A percentile compares a stretch with the other conserved stretches of the same genome.
phyloP scores from a whole-genome alignment of 2,329 filamentous ascomycete species.

The Erysiphe pulchra region DNA sequence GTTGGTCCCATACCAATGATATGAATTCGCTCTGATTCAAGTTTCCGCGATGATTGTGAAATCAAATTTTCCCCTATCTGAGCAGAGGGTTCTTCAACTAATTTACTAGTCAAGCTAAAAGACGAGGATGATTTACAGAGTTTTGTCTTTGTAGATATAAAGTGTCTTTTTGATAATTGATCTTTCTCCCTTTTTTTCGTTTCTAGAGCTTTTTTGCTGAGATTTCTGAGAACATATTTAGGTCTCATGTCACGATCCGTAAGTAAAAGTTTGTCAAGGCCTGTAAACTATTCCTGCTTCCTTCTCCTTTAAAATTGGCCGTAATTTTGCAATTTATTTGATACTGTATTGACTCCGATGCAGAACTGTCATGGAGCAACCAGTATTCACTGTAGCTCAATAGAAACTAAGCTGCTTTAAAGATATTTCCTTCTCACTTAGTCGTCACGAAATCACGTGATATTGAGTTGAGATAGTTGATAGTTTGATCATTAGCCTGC shows the following conservation, averaged over 20 bases:
- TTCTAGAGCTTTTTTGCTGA: constrained; percentile 2
- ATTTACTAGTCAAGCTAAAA: no score
- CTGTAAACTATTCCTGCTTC: constrained; percentile 60
- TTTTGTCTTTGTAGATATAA: no score
- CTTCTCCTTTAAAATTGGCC: constrained; percentile 54
- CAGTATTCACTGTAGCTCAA: no score
- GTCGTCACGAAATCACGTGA: no score
- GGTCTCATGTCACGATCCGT: constrained; percentile 37
- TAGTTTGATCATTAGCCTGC: no score
- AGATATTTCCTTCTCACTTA: no score
- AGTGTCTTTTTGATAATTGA: no score
- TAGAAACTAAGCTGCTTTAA: no score
- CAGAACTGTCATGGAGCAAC: constrained; percentile 14
- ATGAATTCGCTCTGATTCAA: constrained; percentile 20
- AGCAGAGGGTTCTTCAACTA: no score
- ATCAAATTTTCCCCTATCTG: background rate
- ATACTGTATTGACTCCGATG: constrained; percentile 33
- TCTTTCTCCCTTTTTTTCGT: no score
- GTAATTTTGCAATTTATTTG: constrained; percentile 40
- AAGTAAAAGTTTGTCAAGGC: constrained; percentile 44
- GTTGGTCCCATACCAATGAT: constrained; percentile 38
- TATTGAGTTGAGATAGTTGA: no score
- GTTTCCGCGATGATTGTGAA: background rate
- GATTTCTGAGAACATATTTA: constrained; percentile 32
- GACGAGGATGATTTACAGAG: no score